phyloP scores from a whole-genome alignment of 2,329 filamentous ascomycete genomes.

The Alternaria triticina region DNA sequence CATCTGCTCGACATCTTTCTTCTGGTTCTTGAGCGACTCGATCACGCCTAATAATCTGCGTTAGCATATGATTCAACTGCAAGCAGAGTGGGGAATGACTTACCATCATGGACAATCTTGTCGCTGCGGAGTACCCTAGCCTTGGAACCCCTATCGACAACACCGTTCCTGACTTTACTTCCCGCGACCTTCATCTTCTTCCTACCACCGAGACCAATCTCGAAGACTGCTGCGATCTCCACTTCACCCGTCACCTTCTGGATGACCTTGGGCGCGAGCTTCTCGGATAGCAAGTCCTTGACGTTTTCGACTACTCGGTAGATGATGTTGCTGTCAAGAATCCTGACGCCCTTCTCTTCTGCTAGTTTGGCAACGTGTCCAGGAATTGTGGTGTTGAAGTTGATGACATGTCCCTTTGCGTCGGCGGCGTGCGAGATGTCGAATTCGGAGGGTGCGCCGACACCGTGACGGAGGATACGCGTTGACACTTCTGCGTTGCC shows the following conservation, averaged over 20 bases:
- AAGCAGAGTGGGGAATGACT: slow-evolving; percentile 46
- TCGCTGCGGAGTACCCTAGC: slow-evolving; percentile 76
- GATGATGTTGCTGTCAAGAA: slow-evolving; percentile 87
- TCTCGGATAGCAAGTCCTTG: slow-evolving; percentile 69
- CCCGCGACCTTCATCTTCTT: slow-evolving; percentile 80
- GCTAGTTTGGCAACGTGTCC: slow-evolving; percentile 73
- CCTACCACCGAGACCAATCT: slow-evolving; percentile 78
- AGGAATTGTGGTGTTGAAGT: slow-evolving; percentile 80
- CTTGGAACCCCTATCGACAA: slow-evolving; percentile 67
- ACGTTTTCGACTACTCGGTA: slow-evolving; percentile 80
- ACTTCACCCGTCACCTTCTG: slow-evolving; percentile 84
- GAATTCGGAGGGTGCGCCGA: slow-evolving; percentile 81
- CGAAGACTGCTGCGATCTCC: slow-evolving; percentile 81
- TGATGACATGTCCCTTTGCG: slow-evolving; percentile 77
- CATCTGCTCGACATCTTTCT: slow-evolving; percentile 90
- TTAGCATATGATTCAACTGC: not conserved
- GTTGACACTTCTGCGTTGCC: slow-evolving; percentile 85
- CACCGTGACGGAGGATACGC: slow-evolving; percentile 75
- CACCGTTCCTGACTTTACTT: slow-evolving; percentile 83
- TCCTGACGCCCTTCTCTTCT: slow-evolving; percentile 71
- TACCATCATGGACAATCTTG: slow-evolving; percentile 81
- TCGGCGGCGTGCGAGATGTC: slow-evolving; percentile 87
- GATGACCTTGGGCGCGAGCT: slow-evolving; percentile 70
- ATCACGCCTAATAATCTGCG: slow-evolving; percentile 67
- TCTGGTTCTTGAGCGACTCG: slow-evolving; percentile 84